phyloP scores from a whole-genome alignment of 108 stramenopile species.

The Skeletonema grethae region DNA sequence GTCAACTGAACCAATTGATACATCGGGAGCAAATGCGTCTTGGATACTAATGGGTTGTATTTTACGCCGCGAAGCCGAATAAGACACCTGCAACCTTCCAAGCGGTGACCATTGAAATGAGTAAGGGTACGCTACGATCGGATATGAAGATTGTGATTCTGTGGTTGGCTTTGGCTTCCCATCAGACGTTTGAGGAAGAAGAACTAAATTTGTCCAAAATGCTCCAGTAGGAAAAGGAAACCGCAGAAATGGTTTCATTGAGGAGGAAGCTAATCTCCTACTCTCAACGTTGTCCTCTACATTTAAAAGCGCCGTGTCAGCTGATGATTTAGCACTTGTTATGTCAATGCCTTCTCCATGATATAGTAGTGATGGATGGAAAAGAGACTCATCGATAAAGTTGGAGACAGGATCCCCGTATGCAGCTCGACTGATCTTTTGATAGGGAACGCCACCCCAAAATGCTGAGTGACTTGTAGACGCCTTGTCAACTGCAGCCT shows the following conservation, averaged over 20 bases:
- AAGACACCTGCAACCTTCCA: conserved; percentile 63
- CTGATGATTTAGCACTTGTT: conserved; percentile 5
- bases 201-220: conserved; percentile 88
- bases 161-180: conserved; percentile 6
- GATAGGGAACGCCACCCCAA: conserved; percentile 54
- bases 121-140: conserved; percentile 83
- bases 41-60: conserved; percentile 47
- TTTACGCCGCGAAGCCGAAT: conserved; percentile 67
- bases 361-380: conserved; percentile 66
- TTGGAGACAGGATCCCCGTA: conserved; percentile 66
- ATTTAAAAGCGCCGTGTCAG: conserved; percentile 4
- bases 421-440: conserved; percentile 57
- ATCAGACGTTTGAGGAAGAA: conserved; percentile 31
- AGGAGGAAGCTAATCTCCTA: conserved; percentile 8
- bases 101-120: conserved; percentile 78
- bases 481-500: not conserved
- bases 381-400: conserved; percentile 63
- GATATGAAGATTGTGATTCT: conserved; percentile 67
- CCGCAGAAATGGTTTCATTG: conserved; percentile 47
- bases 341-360: conserved; percentile 6
- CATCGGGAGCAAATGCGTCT: conserved; percentile 73
- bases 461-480: not conserved
- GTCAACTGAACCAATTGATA: conserved; percentile 62
- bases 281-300: not conserved
- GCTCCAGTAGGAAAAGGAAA: conserved; percentile 88